Conservation (phyloP, 1,284 basidiomycete genomes). For the Ceratobasidium sp. region DNA sequence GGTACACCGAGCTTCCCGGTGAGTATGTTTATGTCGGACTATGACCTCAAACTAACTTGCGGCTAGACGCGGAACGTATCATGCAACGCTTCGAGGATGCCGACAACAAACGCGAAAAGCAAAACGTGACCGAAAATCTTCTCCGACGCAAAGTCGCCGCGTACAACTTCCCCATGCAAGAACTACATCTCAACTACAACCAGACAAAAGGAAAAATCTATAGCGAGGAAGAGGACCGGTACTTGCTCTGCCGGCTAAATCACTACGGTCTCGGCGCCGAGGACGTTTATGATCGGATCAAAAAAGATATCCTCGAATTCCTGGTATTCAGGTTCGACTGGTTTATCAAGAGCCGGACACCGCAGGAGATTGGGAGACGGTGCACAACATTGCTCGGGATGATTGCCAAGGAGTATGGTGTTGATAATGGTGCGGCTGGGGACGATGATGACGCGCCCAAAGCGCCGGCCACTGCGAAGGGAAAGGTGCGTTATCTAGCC, state of each 20-base stretch:
- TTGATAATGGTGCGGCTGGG: constrained; percentile 60
- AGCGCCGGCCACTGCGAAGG: constrained; percentile 51
- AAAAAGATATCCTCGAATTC: constrained; percentile 95
- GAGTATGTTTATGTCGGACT: constrained; percentile 51
- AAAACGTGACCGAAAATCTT: constrained; percentile 83
- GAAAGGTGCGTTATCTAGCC: constrained; percentile 53
- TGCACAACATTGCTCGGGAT: constrained; percentile 91
- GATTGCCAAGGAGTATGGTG: constrained; percentile 91
- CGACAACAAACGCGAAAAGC: constrained; percentile 87
- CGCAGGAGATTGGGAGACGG: constrained; percentile 89
- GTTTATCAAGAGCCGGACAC: constrained; percentile 97
- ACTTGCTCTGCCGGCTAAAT: constrained; percentile 90
- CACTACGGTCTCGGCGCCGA: constrained; percentile 94
- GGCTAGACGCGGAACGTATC: constrained; percentile 81
- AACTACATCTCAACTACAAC: constrained; percentile 92
- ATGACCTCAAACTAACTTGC: constrained; percentile 1
- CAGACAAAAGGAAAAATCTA: constrained; percentile 97
- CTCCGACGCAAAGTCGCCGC: constrained; percentile 84
- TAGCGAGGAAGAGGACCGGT: constrained; percentile 96
- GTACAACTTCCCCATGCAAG: constrained; percentile 91
- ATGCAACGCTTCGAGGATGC: constrained; percentile 85
- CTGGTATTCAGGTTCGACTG: constrained; percentile 98
- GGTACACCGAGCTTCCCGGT: constrained; percentile 89
- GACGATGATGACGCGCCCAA: constrained; percentile 66
- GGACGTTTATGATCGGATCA: constrained; percentile 95